These are phyloP conservation scores for Sanchytrium tribonematis DNA, from an alignment of 371 early-diverging fungal species.

Conservation along the genomic window DNA sequence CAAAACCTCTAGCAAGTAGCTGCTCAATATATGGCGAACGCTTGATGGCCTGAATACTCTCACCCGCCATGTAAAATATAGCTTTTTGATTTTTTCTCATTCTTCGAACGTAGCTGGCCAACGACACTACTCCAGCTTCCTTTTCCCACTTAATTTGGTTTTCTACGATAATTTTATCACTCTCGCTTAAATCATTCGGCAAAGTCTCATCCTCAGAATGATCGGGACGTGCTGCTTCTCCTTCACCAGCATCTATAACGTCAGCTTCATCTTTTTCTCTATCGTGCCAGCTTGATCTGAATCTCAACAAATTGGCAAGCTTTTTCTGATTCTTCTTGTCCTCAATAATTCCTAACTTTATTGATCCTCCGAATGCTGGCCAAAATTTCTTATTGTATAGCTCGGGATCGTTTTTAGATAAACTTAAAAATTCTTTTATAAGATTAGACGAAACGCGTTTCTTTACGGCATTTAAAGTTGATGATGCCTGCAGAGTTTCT, in stretches of 20 bases:
- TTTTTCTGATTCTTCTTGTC: conserved; percentile 55
- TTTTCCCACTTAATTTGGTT: not conserved
- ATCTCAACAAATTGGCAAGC: conserved; percentile 64
- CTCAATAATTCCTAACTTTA: conserved; percentile 79
- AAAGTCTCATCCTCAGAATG: not conserved
- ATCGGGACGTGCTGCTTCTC: not conserved
- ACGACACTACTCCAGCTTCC: conserved; percentile 23
- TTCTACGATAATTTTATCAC: not conserved
- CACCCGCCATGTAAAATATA: conserved; percentile 59
- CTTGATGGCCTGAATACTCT: conserved; percentile 33
- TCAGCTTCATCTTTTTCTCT: not conserved
- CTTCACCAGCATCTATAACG: not conserved
- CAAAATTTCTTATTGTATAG: conserved; percentile 62
- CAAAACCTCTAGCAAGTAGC: conserved; percentile 48
- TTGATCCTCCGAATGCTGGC: conserved; percentile 64
- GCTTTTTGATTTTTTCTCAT: conserved; percentile 61
- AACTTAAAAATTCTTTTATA: conserved; percentile 68
- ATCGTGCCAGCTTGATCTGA: conserved; percentile 8
- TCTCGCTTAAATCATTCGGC: too few species aligned
- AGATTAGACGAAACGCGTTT: conserved; percentile 31
- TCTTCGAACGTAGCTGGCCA: conserved; percentile 55
- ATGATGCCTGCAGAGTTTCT: conserved; percentile 83
- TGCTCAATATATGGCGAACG: conserved; percentile 58
- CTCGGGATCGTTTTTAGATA: conserved; percentile 70
- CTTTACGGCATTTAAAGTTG: conserved; percentile 71